Conservation (phyloP, 2,329 filamentous ascomycete genomes). For the Huntiella omanensis region DNA sequence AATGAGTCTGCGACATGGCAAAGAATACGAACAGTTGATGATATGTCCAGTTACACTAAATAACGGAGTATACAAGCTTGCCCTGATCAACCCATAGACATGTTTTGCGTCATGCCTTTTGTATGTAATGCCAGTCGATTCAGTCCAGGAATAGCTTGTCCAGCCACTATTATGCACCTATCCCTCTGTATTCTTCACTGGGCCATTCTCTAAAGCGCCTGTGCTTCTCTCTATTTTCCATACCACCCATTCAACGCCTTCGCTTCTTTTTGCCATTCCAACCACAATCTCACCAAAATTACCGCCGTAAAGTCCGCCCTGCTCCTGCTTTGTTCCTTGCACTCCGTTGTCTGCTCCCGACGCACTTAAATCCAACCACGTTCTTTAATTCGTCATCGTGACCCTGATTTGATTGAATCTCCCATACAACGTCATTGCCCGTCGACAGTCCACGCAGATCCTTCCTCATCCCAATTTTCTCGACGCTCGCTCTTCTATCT, state of each 20-base stretch:
- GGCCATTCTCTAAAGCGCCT: too few species aligned
- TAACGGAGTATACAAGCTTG: too few species aligned
- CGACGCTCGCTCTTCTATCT: not conserved
- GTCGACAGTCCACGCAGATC: not conserved
- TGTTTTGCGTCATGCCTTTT: too few species aligned
- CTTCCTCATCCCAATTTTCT: not conserved
- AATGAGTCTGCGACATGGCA: too few species aligned
- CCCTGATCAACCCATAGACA: too few species aligned
- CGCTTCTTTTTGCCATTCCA: slow-evolving; percentile 9
- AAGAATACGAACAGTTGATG: too few species aligned
- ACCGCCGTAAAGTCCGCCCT: slow-evolving; percentile 1
- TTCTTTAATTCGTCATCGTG: not conserved
- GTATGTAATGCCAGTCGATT: too few species aligned
- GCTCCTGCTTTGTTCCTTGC: not conserved
- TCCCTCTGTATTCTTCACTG: too few species aligned
- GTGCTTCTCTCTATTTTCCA: not conserved
- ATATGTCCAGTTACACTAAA: too few species aligned
- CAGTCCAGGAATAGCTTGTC: too few species aligned
- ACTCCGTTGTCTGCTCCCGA: too few species aligned
- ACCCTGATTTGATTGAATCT: not conserved
- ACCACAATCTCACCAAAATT: slow-evolving; percentile 6
- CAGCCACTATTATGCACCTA: too few species aligned
- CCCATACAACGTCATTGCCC: not conserved
- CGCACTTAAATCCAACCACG: not conserved
- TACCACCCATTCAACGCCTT: not conserved